phyloP scores from a whole-genome alignment of 148 eudicot species.

The Bassia scoparia region DNA sequence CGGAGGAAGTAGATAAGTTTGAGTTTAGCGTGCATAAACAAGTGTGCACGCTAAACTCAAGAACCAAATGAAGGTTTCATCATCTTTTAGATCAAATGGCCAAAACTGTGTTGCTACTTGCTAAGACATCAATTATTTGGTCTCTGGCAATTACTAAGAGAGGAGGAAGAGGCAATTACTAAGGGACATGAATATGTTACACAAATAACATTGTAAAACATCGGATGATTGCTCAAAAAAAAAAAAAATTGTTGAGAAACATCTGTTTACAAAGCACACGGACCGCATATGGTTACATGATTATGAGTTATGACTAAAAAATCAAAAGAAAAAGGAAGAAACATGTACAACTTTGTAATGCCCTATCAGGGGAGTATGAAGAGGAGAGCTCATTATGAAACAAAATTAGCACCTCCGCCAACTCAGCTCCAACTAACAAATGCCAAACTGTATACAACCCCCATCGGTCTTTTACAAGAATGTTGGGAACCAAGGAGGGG shows the following conservation, averaged over 20 bases:
- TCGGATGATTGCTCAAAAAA: not conserved
- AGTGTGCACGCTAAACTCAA: too few relatives aligned
- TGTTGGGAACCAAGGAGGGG: not conserved
- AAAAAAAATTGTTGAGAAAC: not conserved
- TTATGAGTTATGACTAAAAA: not conserved
- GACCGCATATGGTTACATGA: not conserved
- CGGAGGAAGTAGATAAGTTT: too few relatives aligned
- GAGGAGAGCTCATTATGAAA: slow-evolving; percentile 2
- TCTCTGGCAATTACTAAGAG: too few relatives aligned
- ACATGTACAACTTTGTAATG: slow-evolving; percentile 18
- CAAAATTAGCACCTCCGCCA: not conserved
- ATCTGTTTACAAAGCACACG: not conserved
- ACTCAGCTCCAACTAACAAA: not conserved
- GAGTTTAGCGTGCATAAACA: too few relatives aligned
- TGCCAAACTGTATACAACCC: slow-evolving; percentile 5
- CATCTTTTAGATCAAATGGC: too few relatives aligned
- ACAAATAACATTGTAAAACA: not conserved
- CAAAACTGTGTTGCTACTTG: too few relatives aligned
- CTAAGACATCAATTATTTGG: too few relatives aligned
- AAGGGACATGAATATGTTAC: not conserved
- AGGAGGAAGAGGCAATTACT: too few relatives aligned
- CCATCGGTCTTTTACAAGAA: not conserved
- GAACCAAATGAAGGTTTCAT: too few relatives aligned
- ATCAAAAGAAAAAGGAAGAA: not conserved
- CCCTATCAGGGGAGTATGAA: not conserved